phyloP scores from a whole-genome alignment of 2,329 filamentous ascomycete species.

The Cytospora leucostoma region DNA sequence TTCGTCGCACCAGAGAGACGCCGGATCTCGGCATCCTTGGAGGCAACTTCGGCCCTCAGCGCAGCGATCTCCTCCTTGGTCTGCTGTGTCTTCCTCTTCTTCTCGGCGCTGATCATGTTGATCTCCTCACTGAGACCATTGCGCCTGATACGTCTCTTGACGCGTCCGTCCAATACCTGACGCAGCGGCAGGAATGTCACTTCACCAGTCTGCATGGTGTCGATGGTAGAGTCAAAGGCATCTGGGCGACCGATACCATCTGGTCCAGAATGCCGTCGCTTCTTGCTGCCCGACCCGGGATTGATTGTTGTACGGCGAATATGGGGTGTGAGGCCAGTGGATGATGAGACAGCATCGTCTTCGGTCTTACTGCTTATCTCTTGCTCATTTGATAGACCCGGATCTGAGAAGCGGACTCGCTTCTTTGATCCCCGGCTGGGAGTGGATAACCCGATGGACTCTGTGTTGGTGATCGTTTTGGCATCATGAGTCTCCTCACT shows the following conservation, averaged over 20 bases:
- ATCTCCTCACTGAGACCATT: constrained; percentile 61
- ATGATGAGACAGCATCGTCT: constrained; percentile 30
- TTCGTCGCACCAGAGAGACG: constrained; percentile 43
- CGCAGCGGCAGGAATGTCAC: constrained; percentile 52
- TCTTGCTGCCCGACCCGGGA: constrained; percentile 33
- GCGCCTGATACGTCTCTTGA: constrained; percentile 58
- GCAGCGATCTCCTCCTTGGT: constrained; percentile 50
- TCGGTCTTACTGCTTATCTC: constrained; percentile 30
- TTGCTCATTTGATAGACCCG: constrained; percentile 43
- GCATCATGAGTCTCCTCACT: background rate
- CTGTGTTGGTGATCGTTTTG: constrained; percentile 28
- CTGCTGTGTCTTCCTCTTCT: constrained; percentile 42
- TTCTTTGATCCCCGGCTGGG: constrained; percentile 43
- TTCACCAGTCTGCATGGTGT: constrained; percentile 38
- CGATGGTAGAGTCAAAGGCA: constrained; percentile 26
- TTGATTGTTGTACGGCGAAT: constrained; percentile 53
- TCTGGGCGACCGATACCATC: constrained; percentile 27
- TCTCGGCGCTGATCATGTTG: constrained; percentile 52
- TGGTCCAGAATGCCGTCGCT: constrained; percentile 51
- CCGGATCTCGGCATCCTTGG: constrained; percentile 55
- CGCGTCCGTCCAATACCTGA: constrained; percentile 57
- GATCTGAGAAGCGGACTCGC: constrained; percentile 62
- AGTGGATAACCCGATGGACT: constrained; percentile 29
- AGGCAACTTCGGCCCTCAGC: constrained; percentile 51
- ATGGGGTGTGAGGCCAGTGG: constrained; percentile 61